Conservation (phyloP, 495 filamentous ascomycete species). For the Neurospora hispaniola region DNA sequence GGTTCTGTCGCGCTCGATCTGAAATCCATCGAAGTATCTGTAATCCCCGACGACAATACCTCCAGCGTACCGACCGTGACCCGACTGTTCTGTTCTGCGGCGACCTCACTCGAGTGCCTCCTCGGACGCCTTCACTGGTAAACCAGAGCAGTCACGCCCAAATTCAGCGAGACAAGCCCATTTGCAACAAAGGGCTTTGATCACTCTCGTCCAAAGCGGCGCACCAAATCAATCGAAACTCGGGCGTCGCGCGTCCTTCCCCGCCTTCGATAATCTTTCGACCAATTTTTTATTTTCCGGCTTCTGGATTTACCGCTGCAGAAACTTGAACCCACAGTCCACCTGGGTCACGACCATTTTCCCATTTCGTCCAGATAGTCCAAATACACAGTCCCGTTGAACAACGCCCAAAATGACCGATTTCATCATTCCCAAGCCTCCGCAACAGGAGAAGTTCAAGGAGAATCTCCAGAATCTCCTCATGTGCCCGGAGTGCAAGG, state of each 20-base stretch:
- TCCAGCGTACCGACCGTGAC: neutral
- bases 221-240: neutral
- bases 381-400: neutral
- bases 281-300: neutral
- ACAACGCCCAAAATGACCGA: constrained; percentile 10
- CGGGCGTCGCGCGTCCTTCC: neutral
- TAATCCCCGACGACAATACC: neutral
- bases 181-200: neutral
- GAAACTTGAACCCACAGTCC: neutral
- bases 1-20: neutral
- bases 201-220: neutral
- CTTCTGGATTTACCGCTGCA: neutral
- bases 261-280: neutral
- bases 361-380: neutral
- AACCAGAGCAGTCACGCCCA: constrained; percentile 13
- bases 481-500: constrained; percentile 82
- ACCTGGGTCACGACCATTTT: neutral
- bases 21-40: neutral
- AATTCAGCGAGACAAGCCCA: neutral
- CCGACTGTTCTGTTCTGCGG: constrained; percentile 18
- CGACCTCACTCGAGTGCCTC: constrained; percentile 1
- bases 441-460: constrained; percentile 19
- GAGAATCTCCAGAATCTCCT: constrained; percentile 72
- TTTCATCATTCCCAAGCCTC: neutral
- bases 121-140: constrained; percentile 29